Evolutionary conservation across 371 early-diverging fungal species (phyloP).

Genomic region (Apophysomyces elegans): DNA sequence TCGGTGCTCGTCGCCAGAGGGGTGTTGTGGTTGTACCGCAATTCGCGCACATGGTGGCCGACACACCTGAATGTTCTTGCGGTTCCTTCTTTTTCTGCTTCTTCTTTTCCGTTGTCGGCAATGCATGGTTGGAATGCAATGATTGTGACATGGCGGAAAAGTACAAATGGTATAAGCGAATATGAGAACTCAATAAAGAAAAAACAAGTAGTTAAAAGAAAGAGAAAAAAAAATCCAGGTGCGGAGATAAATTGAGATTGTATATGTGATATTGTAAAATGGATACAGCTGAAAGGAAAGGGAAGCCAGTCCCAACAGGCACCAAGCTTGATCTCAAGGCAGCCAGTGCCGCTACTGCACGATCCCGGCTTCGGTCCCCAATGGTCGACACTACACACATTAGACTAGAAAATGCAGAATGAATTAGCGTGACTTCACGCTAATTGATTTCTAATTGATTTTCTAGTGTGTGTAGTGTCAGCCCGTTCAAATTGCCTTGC

Average conservation of each 20-base stretch:
- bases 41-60: slow-evolving; percentile 66
- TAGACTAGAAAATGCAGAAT: too few species aligned
- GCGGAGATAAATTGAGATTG: slow-evolving; percentile 14
- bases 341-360: too few species aligned
- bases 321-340: too few species aligned
- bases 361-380: too few species aligned
- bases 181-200: neutral
- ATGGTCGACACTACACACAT: too few species aligned
- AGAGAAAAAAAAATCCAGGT: neutral
- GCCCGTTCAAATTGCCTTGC: too few species aligned
- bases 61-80: neutral
- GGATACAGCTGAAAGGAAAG: too few species aligned
- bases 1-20: slow-evolving; percentile 87
- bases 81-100: slow-evolving; percentile 1
- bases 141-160: neutral
- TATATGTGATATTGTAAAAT: slow-evolving; percentile 17
- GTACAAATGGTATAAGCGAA: neutral
- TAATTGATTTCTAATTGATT: too few species aligned
- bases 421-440: too few species aligned
- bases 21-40: slow-evolving; percentile 90
- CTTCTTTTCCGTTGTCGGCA: neutral
- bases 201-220: neutral
- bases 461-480: too few species aligned
- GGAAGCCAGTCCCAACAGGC: too few species aligned
- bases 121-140: neutral